These are phyloP conservation scores for Simplicillium aogashimaense DNA, from an alignment of 2,329 filamentous ascomycete genomes.

Conservation along the genomic window DNA sequence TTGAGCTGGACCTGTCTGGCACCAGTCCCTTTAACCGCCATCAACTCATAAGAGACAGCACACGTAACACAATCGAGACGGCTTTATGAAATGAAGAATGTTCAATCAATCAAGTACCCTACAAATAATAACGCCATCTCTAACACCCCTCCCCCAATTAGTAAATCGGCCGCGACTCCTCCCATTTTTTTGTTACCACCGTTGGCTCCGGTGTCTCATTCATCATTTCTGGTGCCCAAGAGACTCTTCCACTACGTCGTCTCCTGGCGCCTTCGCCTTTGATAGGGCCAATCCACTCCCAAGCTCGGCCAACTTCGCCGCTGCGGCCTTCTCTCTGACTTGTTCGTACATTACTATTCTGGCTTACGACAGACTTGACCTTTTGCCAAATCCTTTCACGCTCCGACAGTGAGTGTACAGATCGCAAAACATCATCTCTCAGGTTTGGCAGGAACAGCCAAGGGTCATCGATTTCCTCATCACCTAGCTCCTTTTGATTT, in stretches of 20 bases:
- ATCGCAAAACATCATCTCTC: slow-evolving; percentile 79
- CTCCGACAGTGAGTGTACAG: slow-evolving; percentile 66
- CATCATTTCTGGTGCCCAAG: slow-evolving; percentile 30
- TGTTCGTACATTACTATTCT: slow-evolving; percentile 83
- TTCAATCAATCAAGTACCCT: slow-evolving; percentile 3
- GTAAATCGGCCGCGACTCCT: slow-evolving; percentile 31
- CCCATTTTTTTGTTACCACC: slow-evolving; percentile 26
- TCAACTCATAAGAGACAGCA: too few relatives aligned
- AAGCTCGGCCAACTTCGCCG: slow-evolving; percentile 56
- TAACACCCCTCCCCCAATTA: slow-evolving; percentile 11
- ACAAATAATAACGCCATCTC: slow-evolving; percentile 1
- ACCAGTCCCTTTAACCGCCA: too few relatives aligned
- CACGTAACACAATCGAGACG: not conserved
- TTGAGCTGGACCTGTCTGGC: not conserved
- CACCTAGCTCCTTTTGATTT: slow-evolving; percentile 73
- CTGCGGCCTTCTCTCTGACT: slow-evolving; percentile 57
- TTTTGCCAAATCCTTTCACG: slow-evolving; percentile 76
- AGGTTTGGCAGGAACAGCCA: slow-evolving; percentile 85
- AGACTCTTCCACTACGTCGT: slow-evolving; percentile 42
- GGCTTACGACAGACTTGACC: slow-evolving; percentile 78
- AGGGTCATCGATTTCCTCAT: slow-evolving; percentile 55
- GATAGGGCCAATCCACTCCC: slow-evolving; percentile 60
- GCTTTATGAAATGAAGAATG: slow-evolving; percentile 3
- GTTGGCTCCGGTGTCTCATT: slow-evolving; percentile 20
- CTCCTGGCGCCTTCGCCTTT: slow-evolving; percentile 32